Percentiles rank a stretch among this genome's conserved stretches.
These are phyloP conservation scores for Teunomyces tritomae DNA, from an alignment of 805 yeast genomes.

Conservation along the genomic window DNA sequence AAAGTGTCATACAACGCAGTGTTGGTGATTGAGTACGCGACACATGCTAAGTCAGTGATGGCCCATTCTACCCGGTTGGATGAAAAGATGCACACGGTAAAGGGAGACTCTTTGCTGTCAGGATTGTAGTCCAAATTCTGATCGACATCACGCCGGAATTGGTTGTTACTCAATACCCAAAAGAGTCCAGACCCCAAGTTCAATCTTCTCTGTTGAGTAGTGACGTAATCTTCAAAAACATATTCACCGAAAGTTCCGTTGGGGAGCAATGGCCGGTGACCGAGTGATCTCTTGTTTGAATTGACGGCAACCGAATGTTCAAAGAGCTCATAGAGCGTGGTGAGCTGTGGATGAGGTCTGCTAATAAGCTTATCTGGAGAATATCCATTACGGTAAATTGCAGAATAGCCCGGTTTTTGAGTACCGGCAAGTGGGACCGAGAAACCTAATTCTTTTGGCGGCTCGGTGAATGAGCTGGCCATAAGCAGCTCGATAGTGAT, in stretches of 20 bases:
- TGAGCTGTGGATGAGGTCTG: constrained; percentile 41
- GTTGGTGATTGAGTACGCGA: constrained; percentile 39
- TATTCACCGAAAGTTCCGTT: constrained; percentile 33
- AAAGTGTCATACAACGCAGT: constrained; percentile 30
- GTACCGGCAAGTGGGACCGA: constrained; percentile 37
- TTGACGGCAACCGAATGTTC: constrained; percentile 36
- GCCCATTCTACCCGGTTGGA: constrained; percentile 68
- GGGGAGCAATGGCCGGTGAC: constrained; percentile 31
- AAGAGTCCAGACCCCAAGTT: constrained; percentile 42
- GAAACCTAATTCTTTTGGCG: constrained; percentile 1
- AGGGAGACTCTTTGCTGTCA: constrained; percentile 27
- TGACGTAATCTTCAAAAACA: constrained; percentile 24
- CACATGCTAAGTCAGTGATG: constrained; percentile 65
- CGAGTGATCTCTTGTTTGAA: constrained; percentile 44
- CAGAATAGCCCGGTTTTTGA: constrained; percentile 46
- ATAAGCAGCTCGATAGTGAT: constrained; percentile 11
- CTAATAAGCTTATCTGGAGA: constrained; percentile 27
- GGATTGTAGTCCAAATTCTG: constrained; percentile 19
- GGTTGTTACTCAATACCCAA: constrained; percentile 30
- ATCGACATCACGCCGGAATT: constrained; percentile 24
- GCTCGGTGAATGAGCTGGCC: constrained; percentile 10
- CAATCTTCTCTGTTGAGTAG: constrained; percentile 29
- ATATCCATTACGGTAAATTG: constrained; percentile 44
- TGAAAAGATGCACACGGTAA: constrained; percentile 55
- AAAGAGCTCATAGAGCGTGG: constrained; percentile 47